Evolutionary conservation across 2,329 filamentous ascomycete species (phyloP).

Genomic region (Aureobasidium leucospermi): DNA sequence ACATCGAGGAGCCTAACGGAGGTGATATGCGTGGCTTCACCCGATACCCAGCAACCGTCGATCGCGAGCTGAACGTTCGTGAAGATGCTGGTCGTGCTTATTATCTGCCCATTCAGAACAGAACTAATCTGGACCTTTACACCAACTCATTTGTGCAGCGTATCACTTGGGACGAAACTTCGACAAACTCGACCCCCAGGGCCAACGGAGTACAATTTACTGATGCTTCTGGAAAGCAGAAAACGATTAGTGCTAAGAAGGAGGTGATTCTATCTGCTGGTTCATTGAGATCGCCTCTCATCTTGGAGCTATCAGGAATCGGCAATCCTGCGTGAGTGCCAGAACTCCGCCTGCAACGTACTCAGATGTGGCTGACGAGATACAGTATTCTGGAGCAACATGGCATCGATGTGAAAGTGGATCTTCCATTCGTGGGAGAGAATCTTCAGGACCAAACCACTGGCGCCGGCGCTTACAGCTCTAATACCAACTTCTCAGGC

Average conservation of each 20-base stretch:
- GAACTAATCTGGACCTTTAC: constrained; percentile 38
- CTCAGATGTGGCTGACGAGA: background rate
- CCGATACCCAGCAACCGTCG: constrained; percentile 36
- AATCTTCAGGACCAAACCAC: constrained; percentile 29
- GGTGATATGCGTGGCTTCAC: constrained; percentile 39
- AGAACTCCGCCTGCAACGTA: background rate
- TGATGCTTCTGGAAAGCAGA: constrained; percentile 12
- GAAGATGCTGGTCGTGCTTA: constrained; percentile 43
- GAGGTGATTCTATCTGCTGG: constrained; percentile 33
- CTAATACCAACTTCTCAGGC: constrained; percentile 25
- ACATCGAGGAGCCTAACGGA: constrained; percentile 36
- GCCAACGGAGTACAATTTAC: constrained; percentile 5
- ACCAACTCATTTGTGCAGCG: constrained; percentile 36
- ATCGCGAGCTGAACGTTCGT: constrained; percentile 32
- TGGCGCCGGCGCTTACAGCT: constrained; percentile 17
- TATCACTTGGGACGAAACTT: constrained; percentile 31
- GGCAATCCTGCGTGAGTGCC: constrained; percentile 23
- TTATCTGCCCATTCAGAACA: constrained; percentile 36
- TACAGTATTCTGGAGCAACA: constrained; percentile 20
- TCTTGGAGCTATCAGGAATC: constrained; percentile 31
- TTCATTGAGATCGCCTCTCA: constrained; percentile 26
- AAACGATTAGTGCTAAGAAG: constrained; percentile 17
- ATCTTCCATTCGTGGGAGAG: constrained; percentile 27
- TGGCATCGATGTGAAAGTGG: constrained; percentile 25
- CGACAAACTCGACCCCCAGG: background rate